These are phyloP conservation scores for Corymbia maculata DNA, from an alignment of 345 rosid species.

Conservation along the genomic window DNA sequence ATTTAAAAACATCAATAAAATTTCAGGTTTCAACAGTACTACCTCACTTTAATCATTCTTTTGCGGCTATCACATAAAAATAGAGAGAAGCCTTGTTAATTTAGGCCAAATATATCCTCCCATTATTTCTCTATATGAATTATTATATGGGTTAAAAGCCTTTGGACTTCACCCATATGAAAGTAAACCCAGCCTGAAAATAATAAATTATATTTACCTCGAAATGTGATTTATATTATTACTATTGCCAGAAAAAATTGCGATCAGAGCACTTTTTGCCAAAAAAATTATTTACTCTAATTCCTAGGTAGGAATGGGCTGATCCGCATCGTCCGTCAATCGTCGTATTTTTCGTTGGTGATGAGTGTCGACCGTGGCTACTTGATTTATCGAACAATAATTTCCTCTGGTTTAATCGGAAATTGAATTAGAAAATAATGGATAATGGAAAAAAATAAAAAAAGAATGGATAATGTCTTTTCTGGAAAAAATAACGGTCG, in stretches of 20 bases:
- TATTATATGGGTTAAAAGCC: too few relatives aligned
- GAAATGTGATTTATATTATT: background rate
- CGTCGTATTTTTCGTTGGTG: background rate
- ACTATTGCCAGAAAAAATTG: background rate
- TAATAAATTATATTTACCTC: background rate
- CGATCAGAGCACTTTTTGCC: too few relatives aligned
- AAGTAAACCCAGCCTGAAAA: background rate
- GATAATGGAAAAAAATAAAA: background rate
- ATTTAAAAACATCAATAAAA: too few relatives aligned
- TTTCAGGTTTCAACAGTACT: too few relatives aligned
- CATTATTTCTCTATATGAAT: too few relatives aligned
- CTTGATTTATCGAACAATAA: background rate
- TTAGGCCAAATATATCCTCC: too few relatives aligned
- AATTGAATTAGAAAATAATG: background rate
- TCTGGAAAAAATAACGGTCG: background rate
- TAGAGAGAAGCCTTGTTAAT: too few relatives aligned
- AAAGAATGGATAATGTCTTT: background rate
- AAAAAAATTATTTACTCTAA: background rate
- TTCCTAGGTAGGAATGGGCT: background rate
- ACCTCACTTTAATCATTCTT: too few relatives aligned
- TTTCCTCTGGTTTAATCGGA: background rate
- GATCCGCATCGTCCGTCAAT: background rate
- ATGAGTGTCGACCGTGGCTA: background rate
- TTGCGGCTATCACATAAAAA: too few relatives aligned
- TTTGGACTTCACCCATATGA: too few relatives aligned